Conservation (phyloP, 2,329 filamentous ascomycete genomes). For the Waltergamsia citrina region DNA sequence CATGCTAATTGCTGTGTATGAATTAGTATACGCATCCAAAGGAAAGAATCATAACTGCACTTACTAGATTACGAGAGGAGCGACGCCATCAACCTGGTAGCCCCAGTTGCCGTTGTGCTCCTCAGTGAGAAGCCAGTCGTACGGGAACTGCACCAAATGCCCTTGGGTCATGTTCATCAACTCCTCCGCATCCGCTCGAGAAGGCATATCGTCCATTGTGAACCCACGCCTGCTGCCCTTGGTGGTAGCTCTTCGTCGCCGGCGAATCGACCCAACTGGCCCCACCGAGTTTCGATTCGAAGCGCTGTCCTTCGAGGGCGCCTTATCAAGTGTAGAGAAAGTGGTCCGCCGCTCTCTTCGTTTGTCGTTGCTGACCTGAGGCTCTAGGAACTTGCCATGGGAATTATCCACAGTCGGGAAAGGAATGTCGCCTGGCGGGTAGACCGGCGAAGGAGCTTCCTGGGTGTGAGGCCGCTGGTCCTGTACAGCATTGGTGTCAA, state of each 20-base stretch:
- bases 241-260: conserved; percentile 60
- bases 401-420: conserved; percentile 38
- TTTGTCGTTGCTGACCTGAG: conserved; percentile 20
- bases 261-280: conserved; percentile 41
- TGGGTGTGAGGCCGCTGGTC: conserved; percentile 6
- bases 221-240: conserved; percentile 57
- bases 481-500: neutral
- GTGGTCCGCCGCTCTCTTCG: conserved; percentile 42
- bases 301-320: conserved; percentile 25
- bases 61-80: conserved; percentile 95
- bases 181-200: conserved; percentile 68
- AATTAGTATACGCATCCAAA: conserved; percentile 14
- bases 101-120: conserved; percentile 94
- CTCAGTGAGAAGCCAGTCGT: conserved; percentile 89
- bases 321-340: conserved; percentile 44
- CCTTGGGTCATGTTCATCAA: conserved; percentile 77
- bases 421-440: conserved; percentile 29
- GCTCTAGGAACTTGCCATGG: conserved; percentile 20
- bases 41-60: conserved; percentile 20
- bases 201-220: conserved; percentile 66
- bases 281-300: conserved; percentile 17
- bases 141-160: conserved; percentile 83
- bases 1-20: conserved; percentile 16
- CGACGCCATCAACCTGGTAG: conserved; percentile 92
- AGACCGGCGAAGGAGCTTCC: conserved; percentile 31